Evolutionary conservation across 768 basidiomycete genomes (phyloP).

Genomic region (Leucosporidium yakuticum): DNA sequence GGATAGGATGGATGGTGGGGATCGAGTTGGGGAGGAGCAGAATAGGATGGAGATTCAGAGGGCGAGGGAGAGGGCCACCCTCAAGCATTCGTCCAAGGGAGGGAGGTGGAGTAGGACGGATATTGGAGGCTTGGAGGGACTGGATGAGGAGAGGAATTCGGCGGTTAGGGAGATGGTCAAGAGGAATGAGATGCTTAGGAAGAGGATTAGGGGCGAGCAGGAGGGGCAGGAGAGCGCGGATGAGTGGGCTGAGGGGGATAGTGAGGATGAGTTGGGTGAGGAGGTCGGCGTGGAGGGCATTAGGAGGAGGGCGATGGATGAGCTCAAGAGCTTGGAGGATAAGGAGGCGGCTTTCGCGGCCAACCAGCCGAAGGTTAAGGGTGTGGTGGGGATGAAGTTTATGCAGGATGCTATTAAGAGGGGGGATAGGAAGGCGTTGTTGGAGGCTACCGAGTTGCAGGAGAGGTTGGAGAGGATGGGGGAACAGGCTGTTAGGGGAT

Average conservation of each 20-base stretch:
- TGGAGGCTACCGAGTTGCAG: constrained; percentile 65
- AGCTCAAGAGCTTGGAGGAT: constrained; percentile 55
- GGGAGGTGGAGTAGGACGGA: constrained; percentile 50
- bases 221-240: constrained; percentile 46
- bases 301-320: constrained; percentile 67
- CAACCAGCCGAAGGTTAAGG: constrained; percentile 53
- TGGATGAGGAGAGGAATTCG: constrained; percentile 53
- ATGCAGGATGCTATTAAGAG: constrained; percentile 87
- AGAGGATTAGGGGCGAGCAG: constrained; percentile 60
- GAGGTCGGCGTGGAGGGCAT: constrained; percentile 50
- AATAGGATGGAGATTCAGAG: constrained; percentile 70
- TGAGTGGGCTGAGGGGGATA: constrained; percentile 46
- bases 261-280: constrained; percentile 39
- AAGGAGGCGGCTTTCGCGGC: constrained; percentile 42
- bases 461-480: constrained; percentile 57
- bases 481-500: constrained; percentile 33
- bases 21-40: constrained; percentile 50
- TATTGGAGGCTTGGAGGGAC: constrained; percentile 48
- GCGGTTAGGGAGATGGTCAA: constrained; percentile 82
- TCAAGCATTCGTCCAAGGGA: constrained; percentile 74
- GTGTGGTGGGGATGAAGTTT: constrained; percentile 93
- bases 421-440: constrained; percentile 54
- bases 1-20: constrained; percentile 53
- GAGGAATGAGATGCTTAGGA: constrained; percentile 67
- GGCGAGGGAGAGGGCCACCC: constrained; percentile 80